Percentiles rank a stretch among this genome's conserved stretches.
phyloP scores from a whole-genome alignment of 257 asterid genomes.

The Rehmannia glutinosa region DNA sequence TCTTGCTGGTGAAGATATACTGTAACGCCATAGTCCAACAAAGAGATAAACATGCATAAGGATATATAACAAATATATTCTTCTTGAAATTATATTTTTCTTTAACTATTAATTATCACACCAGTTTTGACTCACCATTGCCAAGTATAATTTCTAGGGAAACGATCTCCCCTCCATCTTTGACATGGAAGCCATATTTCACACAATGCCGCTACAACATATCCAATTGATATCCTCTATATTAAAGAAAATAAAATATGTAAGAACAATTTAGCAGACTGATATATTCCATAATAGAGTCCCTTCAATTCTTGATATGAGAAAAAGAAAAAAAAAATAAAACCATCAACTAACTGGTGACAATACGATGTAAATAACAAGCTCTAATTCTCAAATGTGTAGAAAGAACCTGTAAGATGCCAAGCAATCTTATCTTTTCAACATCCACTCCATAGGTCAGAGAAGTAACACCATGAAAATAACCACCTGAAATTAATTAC shows the following conservation, averaged over 20 bases:
- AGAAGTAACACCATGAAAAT: conserved; percentile 74
- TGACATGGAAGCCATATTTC: conserved; percentile 81
- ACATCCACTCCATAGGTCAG: conserved; percentile 87
- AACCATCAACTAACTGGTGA: neutral
- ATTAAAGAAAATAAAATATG: neutral
- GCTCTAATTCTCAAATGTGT: neutral
- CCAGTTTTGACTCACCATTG: conserved; percentile 61
- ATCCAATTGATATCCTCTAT: conserved; percentile 89
- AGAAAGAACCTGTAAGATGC: conserved; percentile 74
- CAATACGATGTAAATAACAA: neutral
- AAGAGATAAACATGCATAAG: neutral
- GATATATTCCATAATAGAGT: neutral
- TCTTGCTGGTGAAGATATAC: neutral
- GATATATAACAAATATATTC: neutral
- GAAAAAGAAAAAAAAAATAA: conserved; percentile 1
- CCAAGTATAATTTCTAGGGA: conserved; percentile 29
- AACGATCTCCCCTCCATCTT: conserved; percentile 36
- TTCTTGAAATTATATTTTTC: neutral
- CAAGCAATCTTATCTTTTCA: conserved; percentile 62
- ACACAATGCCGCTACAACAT: conserved; percentile 67
- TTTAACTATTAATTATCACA: neutral
- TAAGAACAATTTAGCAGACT: neutral
- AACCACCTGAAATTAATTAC: conserved; percentile 65
- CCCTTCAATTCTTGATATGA: neutral
- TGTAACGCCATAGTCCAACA: neutral